These are phyloP conservation scores for Dendrostoma leiphaemia DNA, from an alignment of 2,329 filamentous ascomycete genomes.

Conservation along the genomic window DNA sequence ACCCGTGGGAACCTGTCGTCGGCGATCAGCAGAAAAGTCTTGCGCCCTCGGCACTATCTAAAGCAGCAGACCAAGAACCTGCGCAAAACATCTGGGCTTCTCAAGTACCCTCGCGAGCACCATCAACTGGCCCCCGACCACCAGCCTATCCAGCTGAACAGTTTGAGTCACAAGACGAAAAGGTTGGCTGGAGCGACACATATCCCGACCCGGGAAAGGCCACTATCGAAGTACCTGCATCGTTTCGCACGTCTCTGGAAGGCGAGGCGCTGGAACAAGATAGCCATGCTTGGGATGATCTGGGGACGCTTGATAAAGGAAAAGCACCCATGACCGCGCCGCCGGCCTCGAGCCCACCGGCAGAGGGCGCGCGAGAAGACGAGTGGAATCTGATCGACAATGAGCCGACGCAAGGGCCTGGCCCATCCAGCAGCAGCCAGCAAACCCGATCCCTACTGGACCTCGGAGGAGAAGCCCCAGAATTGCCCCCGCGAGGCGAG, in stretches of 20 bases:
- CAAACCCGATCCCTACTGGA: slow-evolving; percentile 40
- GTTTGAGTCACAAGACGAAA: slow-evolving; percentile 36
- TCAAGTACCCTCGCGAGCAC: slow-evolving; percentile 26
- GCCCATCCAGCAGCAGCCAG: slow-evolving; percentile 32
- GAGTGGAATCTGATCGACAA: slow-evolving; percentile 54
- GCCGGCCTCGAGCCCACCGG: slow-evolving; percentile 15
- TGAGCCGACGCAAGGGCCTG: slow-evolving; percentile 33
- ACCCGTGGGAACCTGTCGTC: slow-evolving; percentile 43
- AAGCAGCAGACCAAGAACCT: slow-evolving; percentile 28
- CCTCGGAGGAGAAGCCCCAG: slow-evolving; percentile 23
- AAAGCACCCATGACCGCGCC: slow-evolving; percentile 34
- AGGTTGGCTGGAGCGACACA: slow-evolving; percentile 39
- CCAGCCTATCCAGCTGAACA: slow-evolving; percentile 33
- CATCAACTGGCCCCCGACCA: slow-evolving; percentile 28
- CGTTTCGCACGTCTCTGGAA: slow-evolving; percentile 21
- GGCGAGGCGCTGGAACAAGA: slow-evolving; percentile 37
- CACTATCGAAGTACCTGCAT: slow-evolving; percentile 9
- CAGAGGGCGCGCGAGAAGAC: slow-evolving; percentile 24
- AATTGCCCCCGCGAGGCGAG: slow-evolving; percentile 16
- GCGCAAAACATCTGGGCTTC: slow-evolving; percentile 36
- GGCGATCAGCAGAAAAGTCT: slow-evolving; percentile 29
- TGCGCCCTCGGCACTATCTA: slow-evolving; percentile 24
- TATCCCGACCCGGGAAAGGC: slow-evolving; percentile 9
- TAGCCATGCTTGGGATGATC: slow-evolving; percentile 50
- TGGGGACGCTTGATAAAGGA: slow-evolving; percentile 38